A percentile compares a stretch with the other conserved stretches of the same genome.
These are phyloP conservation scores for Paragyromitra xinjiangensis DNA, from an alignment of 495 filamentous ascomycete species.

Conservation along the genomic window DNA sequence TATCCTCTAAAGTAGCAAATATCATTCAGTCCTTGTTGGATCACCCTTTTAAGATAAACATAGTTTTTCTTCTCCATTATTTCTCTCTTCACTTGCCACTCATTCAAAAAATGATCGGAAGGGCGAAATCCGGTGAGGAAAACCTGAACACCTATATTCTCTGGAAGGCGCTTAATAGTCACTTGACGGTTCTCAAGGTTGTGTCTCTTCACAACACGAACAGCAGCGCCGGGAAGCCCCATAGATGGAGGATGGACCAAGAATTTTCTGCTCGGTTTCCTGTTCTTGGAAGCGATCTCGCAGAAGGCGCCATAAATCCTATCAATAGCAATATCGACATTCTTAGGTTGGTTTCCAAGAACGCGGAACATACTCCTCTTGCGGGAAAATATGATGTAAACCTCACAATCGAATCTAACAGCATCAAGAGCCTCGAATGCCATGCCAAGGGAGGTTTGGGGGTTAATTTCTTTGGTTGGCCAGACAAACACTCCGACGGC, in stretches of 20 bases:
- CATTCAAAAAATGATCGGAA: conserved; percentile 27
- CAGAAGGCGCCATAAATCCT: conserved; percentile 56
- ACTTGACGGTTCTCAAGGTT: conserved; percentile 52
- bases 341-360: conserved; percentile 45
- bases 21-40: conserved; percentile 54
- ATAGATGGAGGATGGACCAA: conserved; percentile 52
- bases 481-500: conserved; percentile 55
- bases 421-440: conserved; percentile 53
- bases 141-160: conserved; percentile 49
- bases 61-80: conserved; percentile 44
- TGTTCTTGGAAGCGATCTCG: conserved; percentile 54
- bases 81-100: conserved; percentile 42
- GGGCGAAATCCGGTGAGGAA: conserved; percentile 44
- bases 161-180: conserved; percentile 49
- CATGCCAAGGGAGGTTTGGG: conserved; percentile 48
- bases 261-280: conserved; percentile 51
- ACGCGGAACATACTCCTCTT: conserved; percentile 50
- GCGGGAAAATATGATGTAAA: conserved; percentile 54
- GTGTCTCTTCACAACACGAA: conserved; percentile 45
- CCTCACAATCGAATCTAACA: conserved; percentile 55
- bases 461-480: conserved; percentile 52
- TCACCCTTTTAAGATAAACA: conserved; percentile 44
- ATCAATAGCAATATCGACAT: conserved; percentile 46
- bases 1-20: conserved; percentile 53
- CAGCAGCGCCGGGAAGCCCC: conserved; percentile 32